These are phyloP conservation scores for Pittosporum tobira DNA, from an alignment of 129 eudicot genomes.

Conservation along the genomic window DNA sequence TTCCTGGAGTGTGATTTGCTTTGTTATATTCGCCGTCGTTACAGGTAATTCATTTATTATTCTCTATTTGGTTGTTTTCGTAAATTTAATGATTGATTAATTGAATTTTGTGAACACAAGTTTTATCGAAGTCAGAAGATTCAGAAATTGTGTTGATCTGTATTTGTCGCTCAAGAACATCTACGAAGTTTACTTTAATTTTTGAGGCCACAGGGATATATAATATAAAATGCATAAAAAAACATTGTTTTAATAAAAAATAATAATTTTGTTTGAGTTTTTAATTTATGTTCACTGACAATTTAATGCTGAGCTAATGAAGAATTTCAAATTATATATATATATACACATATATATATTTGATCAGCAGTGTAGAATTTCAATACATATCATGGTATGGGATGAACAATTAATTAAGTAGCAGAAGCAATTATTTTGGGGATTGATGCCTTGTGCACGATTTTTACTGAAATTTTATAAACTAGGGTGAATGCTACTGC, in stretches of 20 bases:
- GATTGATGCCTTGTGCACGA: constrained; percentile 1
- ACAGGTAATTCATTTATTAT: constrained; percentile 34
- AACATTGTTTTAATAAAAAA: too few species aligned
- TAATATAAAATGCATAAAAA: too few species aligned
- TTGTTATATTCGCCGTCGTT: constrained; percentile 44
- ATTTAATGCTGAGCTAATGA: neutral
- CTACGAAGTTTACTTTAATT: neutral
- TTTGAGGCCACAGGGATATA: neutral
- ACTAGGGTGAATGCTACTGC: neutral
- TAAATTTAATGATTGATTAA: neutral
- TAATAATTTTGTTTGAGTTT: too few species aligned
- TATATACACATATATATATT: too few species aligned
- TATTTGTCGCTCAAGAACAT: neutral
- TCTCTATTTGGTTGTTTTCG: neutral
- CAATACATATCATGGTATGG: neutral
- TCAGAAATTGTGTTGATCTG: neutral
- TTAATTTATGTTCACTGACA: constrained; percentile 2
- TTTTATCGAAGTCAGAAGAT: neutral
- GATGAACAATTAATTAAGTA: neutral
- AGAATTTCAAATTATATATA: neutral
- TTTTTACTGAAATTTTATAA: neutral
- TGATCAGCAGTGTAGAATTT: neutral
- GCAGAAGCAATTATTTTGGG: neutral
- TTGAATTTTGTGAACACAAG: neutral
- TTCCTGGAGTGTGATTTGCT: constrained; percentile 59